Conservation (phyloP, 73 alveolate genomes). For the Tetrahymena malaccensis region DNA sequence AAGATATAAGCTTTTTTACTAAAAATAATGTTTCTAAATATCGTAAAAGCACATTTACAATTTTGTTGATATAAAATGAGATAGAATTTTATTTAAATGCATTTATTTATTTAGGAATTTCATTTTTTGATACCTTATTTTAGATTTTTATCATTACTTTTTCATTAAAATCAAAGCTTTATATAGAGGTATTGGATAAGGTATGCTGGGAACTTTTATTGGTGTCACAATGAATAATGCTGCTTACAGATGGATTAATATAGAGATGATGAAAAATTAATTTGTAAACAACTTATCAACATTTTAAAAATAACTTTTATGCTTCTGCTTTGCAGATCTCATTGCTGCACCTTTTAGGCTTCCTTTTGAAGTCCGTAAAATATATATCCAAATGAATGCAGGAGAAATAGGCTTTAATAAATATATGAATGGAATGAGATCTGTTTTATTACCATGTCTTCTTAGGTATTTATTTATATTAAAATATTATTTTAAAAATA, state of each 20-base stretch:
- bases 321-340: not conserved
- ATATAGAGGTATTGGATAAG: not conserved
- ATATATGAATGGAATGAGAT: not conserved
- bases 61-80: too few relatives aligned
- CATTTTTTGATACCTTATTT: not conserved
- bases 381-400: not conserved
- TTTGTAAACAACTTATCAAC: not conserved
- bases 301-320: not conserved
- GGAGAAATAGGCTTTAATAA: not conserved
- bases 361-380: not conserved
- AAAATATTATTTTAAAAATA: not conserved
- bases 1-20: not conserved
- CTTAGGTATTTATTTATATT: not conserved
- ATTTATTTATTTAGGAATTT: not conserved
- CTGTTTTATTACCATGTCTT: not conserved
- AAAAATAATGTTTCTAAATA: not conserved
- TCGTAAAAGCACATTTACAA: not conserved
- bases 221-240: not conserved
- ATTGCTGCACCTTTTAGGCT: not conserved
- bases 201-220: not conserved
- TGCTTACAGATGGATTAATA: not conserved
- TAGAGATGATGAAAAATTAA: not conserved
- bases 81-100: not conserved
- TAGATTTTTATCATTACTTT: not conserved
- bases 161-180: not conserved